Conservation (phyloP, 257 asterid species). For the Dorcoceras hygrometricum region DNA sequence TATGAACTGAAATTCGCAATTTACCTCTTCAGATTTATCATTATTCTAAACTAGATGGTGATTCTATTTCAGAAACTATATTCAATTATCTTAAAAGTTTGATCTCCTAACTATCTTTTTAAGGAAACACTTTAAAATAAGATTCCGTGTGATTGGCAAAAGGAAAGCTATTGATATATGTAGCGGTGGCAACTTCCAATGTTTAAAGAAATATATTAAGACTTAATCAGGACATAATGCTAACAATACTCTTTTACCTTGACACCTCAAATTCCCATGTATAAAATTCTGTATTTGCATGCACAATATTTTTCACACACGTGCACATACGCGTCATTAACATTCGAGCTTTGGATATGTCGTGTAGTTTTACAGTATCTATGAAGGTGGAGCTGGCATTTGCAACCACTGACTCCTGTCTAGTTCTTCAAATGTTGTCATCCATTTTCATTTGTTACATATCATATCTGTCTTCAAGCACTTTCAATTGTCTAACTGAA, state of each 20-base stretch:
- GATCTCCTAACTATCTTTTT: not conserved
- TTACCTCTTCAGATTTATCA: not conserved
- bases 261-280: not conserved
- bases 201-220: not conserved
- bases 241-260: not conserved
- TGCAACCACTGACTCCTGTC: conserved; percentile 13
- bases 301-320: not conserved
- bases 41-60: not conserved
- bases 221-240: conserved; percentile 8
- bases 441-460: not conserved
- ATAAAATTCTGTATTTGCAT: not conserved
- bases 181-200: not conserved
- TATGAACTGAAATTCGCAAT: not conserved
- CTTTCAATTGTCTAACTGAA: not conserved
- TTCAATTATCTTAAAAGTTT: not conserved
- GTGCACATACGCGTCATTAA: not conserved
- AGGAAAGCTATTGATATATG: not conserved
- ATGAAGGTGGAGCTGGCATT: conserved; percentile 9
- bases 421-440: conserved; percentile 5
- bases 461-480: not conserved
- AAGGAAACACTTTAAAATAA: not conserved
- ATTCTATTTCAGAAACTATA: not conserved
- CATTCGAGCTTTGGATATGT: conserved; percentile 4
- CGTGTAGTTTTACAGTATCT: not conserved
- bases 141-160: not conserved